These are phyloP conservation scores for Alternaria ventricosa DNA, from an alignment of 2,329 filamentous ascomycete genomes.

Conservation along the genomic window DNA sequence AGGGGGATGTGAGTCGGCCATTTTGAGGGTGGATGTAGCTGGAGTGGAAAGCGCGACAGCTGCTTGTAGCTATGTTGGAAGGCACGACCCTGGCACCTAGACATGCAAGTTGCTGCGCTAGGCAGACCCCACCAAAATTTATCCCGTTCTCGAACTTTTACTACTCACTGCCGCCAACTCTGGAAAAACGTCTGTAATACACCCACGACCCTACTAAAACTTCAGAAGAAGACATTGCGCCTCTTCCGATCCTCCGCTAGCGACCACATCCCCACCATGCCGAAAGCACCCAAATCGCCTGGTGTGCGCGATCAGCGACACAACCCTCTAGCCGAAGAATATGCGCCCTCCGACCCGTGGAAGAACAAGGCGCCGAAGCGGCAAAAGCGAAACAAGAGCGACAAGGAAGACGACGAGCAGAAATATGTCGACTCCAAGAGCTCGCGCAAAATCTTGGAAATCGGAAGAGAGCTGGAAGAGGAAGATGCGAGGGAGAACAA, in stretches of 20 bases:
- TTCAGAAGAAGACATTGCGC: background rate
- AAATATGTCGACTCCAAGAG: slow-evolving; percentile 88
- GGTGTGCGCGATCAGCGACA: slow-evolving; percentile 72
- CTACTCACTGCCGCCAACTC: slow-evolving; percentile 1
- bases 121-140: slow-evolving; percentile 26
- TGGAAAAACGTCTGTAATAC: background rate
- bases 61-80: background rate
- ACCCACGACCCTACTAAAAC: background rate
- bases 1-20: slow-evolving; percentile 44
- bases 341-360: slow-evolving; percentile 70
- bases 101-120: slow-evolving; percentile 18
- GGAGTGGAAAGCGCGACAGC: slow-evolving; percentile 8
- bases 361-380: slow-evolving; percentile 71
- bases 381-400: slow-evolving; percentile 64
- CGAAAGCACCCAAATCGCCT: slow-evolving; percentile 70
- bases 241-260: background rate
- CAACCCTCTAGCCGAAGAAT: slow-evolving; percentile 93
- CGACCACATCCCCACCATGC: slow-evolving; percentile 63
- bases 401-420: slow-evolving; percentile 63
- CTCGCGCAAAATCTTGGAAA: slow-evolving; percentile 85
- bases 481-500: slow-evolving; percentile 70
- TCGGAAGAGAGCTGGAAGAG: slow-evolving; percentile 86
- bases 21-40: slow-evolving; percentile 19
- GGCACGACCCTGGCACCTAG: slow-evolving; percentile 7
- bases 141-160: slow-evolving; percentile 15